Percentiles rank a stretch among this genome's conserved stretches.
These are phyloP conservation scores for Wallacemonas rigidus DNA, from an alignment of 208 protist species.

Conservation along the genomic window DNA sequence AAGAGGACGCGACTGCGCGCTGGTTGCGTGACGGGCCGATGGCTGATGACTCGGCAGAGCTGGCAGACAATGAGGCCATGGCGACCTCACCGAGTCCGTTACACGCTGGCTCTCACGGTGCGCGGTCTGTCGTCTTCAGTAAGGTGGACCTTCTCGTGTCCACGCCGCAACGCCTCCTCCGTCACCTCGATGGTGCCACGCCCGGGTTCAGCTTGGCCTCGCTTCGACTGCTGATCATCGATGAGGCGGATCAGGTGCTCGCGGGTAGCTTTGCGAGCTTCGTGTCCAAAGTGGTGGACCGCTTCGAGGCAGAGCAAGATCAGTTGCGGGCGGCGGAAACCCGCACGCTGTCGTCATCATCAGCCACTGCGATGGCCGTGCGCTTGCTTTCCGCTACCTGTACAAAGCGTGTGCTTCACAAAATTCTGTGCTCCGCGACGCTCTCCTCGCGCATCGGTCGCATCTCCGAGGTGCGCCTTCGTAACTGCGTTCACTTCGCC, in stretches of 20 bases:
- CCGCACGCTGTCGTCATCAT: slow-evolving; percentile 3
- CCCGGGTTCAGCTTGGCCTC: slow-evolving; percentile 53
- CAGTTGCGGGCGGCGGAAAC: slow-evolving; percentile 25
- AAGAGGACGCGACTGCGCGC: not conserved
- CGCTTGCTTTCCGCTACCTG: slow-evolving; percentile 15
- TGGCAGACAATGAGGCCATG: not conserved
- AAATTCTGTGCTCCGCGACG: slow-evolving; percentile 89
- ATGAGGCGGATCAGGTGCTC: slow-evolving; percentile 91
- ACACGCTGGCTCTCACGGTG: not conserved
- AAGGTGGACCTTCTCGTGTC: slow-evolving; percentile 79
- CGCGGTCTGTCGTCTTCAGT: slow-evolving; percentile 37
- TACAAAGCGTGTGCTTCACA: slow-evolving; percentile 49
- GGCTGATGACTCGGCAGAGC: not conserved
- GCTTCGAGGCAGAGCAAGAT: slow-evolving; percentile 62
- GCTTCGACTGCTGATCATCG: slow-evolving; percentile 83
- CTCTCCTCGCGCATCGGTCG: slow-evolving; percentile 85
- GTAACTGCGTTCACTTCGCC: slow-evolving; percentile 83
- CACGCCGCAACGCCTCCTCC: slow-evolving; percentile 81
- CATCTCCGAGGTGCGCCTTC: slow-evolving; percentile 81
- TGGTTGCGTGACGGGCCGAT: not conserved
- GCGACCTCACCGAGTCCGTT: not conserved
- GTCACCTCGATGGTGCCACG: slow-evolving; percentile 70
- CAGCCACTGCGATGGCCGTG: slow-evolving; percentile 5
- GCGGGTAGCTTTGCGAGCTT: slow-evolving; percentile 75
- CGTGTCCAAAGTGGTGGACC: slow-evolving; percentile 78